A percentile compares a stretch with the other conserved stretches of the same genome.
Conservation (phyloP, 208 protist species). For the Wallacemonas sp. region DNA sequence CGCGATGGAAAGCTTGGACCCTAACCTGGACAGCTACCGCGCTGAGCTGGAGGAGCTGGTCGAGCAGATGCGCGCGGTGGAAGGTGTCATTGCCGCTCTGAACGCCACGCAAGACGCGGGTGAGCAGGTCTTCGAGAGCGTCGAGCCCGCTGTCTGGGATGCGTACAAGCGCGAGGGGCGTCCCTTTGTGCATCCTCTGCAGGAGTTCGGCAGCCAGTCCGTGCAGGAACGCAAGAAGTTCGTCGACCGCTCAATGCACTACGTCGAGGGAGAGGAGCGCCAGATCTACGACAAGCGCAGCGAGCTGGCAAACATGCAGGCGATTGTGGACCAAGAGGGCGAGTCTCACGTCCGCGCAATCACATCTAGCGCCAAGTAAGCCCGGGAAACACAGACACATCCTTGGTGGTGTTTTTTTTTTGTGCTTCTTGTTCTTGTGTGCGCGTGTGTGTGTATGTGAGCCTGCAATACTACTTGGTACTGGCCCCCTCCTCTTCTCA, state of each 20-base stretch:
- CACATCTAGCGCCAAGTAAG: conserved; percentile 7
- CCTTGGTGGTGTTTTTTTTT: too few species aligned
- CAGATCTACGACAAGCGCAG: conserved; percentile 60
- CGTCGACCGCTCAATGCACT: conserved; percentile 71
- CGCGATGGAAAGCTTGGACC: conserved; percentile 86
- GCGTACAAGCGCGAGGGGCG: conserved; percentile 41
- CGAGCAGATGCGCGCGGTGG: conserved; percentile 69
- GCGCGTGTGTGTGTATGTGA: too few species aligned
- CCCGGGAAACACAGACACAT: neutral
- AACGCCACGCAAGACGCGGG: conserved; percentile 81
- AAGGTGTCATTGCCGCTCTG: conserved; percentile 79
- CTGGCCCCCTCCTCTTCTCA: too few species aligned
- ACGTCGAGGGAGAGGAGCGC: conserved; percentile 81
- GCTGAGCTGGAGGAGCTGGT: conserved; percentile 64
- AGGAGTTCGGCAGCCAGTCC: conserved; percentile 70
- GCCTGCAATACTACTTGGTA: too few species aligned
- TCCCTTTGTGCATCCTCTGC: conserved; percentile 75
- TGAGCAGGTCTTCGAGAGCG: conserved; percentile 78
- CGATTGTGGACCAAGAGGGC: conserved; percentile 61
- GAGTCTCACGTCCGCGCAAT: conserved; percentile 50
- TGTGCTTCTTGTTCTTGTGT: too few species aligned
- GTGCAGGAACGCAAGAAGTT: conserved; percentile 70
- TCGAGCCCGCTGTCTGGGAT: conserved; percentile 51
- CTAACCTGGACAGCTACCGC: conserved; percentile 73
- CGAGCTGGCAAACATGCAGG: conserved; percentile 60